These are phyloP conservation scores for Cryptosporidium sp. DNA, from an alignment of 169 alveolate species.

Conservation along the genomic window DNA sequence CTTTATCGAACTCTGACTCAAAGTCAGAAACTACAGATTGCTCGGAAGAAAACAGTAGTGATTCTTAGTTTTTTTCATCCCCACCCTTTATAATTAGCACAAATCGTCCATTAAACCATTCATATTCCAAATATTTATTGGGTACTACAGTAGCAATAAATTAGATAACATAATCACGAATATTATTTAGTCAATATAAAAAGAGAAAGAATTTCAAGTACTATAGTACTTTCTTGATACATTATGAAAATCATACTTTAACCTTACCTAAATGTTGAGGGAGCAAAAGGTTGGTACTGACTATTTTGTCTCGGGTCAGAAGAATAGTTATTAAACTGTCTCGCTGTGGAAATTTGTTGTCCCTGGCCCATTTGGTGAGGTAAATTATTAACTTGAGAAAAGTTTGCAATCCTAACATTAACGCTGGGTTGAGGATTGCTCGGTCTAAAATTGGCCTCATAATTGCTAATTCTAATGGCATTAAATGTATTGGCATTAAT, in stretches of 20 bases:
- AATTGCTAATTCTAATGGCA: conserved; percentile 39
- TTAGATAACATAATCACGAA: no score
- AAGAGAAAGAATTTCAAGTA: neutral
- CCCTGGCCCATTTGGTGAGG: conserved; percentile 17
- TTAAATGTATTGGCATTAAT: conserved; percentile 15
- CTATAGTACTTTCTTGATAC: neutral
- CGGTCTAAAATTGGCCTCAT: conserved; percentile 39
- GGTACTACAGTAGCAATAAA: no score
- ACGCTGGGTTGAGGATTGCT: conserved; percentile 64
- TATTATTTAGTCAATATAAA: no score
- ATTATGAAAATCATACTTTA: neutral
- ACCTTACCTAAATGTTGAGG: conserved; percentile 48
- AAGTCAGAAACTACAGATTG: neutral
- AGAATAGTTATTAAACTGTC: conserved; percentile 8
- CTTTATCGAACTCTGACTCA: neutral
- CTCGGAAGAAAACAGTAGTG: neutral
- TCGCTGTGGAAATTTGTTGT: conserved; percentile 56
- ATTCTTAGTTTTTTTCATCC: neutral
- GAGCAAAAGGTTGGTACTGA: conserved; percentile 46
- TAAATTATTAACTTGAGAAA: conserved; percentile 44
- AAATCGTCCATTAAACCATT: no score
- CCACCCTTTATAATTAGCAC: no score
- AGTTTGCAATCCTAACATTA: conserved; percentile 54
- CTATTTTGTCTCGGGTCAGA: conserved; percentile 17
- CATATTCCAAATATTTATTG: no score